Conservation (phyloP, 2,329 filamentous ascomycete genomes). For the Drechslerella stenobrocha region DNA sequence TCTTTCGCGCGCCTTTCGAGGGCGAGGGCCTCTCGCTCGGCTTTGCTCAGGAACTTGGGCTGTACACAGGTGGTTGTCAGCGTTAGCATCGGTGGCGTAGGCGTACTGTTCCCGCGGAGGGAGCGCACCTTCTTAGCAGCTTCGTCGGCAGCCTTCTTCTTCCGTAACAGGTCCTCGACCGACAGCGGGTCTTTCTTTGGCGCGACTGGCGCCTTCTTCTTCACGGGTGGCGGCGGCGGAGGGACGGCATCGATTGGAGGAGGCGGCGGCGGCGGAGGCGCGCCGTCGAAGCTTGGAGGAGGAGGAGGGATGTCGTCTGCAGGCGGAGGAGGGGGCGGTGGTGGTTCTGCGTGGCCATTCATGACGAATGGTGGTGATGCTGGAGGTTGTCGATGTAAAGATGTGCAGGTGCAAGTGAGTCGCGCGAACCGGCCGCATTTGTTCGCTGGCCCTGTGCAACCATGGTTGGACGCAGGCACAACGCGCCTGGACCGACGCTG, state of each 20-base stretch:
- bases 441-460: not conserved
- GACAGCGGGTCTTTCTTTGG: constrained; percentile 65
- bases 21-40: constrained; percentile 76
- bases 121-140: constrained; percentile 71
- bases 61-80: constrained; percentile 54
- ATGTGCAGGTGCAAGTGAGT: not conserved
- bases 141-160: constrained; percentile 83
- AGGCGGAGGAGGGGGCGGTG: constrained; percentile 57
- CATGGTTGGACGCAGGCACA: no score
- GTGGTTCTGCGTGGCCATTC: constrained; percentile 50
- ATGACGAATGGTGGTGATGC: constrained; percentile 50
- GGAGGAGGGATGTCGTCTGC: constrained; percentile 55
- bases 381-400: constrained; percentile 11
- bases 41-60: constrained; percentile 83
- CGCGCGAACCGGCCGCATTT: no score
- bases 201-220: constrained; percentile 57
- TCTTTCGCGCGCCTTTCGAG: constrained; percentile 76
- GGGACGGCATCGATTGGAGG: constrained; percentile 50
- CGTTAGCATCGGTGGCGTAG: constrained; percentile 40
- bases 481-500: no score
- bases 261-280: constrained; percentile 55
- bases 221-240: constrained; percentile 55
- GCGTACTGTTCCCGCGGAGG: constrained; percentile 45
- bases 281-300: constrained; percentile 57
- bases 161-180: constrained; percentile 79